Percentiles rank a stretch among this genome's conserved stretches.
phyloP scores from a whole-genome alignment of 75 land plant genomes.

The Cunninghamia lanceolata region DNA sequence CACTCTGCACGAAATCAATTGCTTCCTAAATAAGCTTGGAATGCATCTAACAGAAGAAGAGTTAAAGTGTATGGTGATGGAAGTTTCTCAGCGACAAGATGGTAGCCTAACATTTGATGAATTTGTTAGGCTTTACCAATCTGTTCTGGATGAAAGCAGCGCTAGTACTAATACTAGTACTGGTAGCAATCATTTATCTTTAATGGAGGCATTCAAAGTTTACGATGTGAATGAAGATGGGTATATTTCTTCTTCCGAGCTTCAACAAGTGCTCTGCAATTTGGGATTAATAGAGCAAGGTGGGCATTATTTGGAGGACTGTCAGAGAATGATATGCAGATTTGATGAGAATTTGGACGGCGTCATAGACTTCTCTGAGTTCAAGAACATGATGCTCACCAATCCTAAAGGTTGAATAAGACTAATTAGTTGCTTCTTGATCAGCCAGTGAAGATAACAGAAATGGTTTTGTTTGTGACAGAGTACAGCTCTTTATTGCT shows the following conservation, averaged over 20 bases:
- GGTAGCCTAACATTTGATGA: neutral
- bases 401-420: neutral
- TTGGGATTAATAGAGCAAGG: constrained; percentile 37
- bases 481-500: too few species aligned
- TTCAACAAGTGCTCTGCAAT: constrained; percentile 30
- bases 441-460: too few species aligned
- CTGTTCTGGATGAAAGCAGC: too few species aligned
- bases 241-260: constrained; percentile 47
- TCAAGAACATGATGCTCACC: constrained; percentile 47
- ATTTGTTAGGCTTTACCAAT: neutral
- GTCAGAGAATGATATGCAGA: constrained; percentile 31
- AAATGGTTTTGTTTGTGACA: too few species aligned
- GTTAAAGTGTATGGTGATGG: neutral
- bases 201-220: constrained; percentile 44
- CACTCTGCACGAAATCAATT: neutral
- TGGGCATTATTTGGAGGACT: constrained; percentile 24
- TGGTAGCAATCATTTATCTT: too few species aligned
- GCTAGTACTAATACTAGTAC: too few species aligned
- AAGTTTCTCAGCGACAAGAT: neutral
- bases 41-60: neutral
- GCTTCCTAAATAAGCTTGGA: neutral
- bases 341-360: constrained; percentile 49
- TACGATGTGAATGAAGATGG: constrained; percentile 58
- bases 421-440: too few species aligned
- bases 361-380: constrained; percentile 50